Base-by-base conservation (phyloP, 352 stramenopile species). In the Aphanomyces stellatus region DNA sequence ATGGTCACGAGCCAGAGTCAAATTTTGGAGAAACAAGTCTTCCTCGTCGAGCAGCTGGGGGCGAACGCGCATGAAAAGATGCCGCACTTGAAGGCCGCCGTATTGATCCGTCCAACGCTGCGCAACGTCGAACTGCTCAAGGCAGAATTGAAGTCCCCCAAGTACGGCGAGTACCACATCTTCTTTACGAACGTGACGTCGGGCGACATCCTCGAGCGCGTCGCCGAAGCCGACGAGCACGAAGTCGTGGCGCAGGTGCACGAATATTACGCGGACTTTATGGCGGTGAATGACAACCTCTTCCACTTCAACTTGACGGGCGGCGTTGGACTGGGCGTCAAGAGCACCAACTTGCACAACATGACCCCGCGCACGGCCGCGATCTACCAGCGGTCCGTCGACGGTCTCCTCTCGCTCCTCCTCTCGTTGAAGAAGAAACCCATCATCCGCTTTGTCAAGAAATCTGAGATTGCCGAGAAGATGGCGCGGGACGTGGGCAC, bases 201-300 rank as follows among this genome's bases (percentile, higher is more conserved):
- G 34, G 76, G 95, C 2, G 90, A 97, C 31, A 74, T 97, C 40
- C 80, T 99, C 15, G 84, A 98, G 72, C 80, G 97, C n/a, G 76
- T 99, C 51, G 97, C 97, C 0, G 89, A 98, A 60, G 87, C 87
- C 24, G 98, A 99, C 77, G 84, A 97, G 69, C 87, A 95, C 46
- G 95, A 99, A 70, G 73, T 96, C 43, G 92, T 99, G 43, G 62
- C 81, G 43, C 84, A 93, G 70, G 95, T 99, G 17, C 96, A 99
- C 72, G 98, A 99, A 79, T 99, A 98, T 73, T 99, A 99, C 76
- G 97, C 88, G 11, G 97, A 99, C 79, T 99, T 96, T 73, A 78
- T 98, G 53, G 93, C 97, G 11, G 90, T 99, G 49, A 99, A 99
- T 76, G 89, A 98, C 69, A 94, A 98, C 77, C 87, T 99, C 40